Base-by-base conservation (phyloP, 179 eudicot species). In the Heliamphora pulchella region DNA sequence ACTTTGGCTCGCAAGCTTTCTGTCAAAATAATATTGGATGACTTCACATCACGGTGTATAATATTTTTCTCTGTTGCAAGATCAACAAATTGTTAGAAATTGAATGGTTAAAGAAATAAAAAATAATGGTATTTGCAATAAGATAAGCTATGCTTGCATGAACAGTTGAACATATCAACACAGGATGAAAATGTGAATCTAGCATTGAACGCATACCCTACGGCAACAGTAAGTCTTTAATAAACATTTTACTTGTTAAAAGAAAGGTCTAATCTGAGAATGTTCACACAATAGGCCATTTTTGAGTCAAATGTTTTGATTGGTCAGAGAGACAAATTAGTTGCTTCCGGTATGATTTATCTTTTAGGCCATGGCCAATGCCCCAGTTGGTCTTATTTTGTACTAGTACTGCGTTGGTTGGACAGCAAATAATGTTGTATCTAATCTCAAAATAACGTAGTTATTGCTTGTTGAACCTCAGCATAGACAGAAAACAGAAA, bases 21-120 rank as follows among this genome's bases (percentile, higher is more conserved):
- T 0, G 92, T 91, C 70, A 96, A 81, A 68, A 96, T 96, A 83
- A 96, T 92, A 88, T 94, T 96, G 76, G 99, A 90, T 20, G 99
- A 91, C 89, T 94, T 96, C 77, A 96, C 94, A 79, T 96, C 99
- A 77, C 99, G 89, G 86, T 96, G 99, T 62, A 96, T 94, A 22
- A 94, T 96, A 82, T 90, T 93, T 86, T 92, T 96, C 83, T 94
- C 99, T 96, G 87, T 78, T 58, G 80, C 80, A 83, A 82, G 46
- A 70, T 66, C 53, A 84, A 74, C 20, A 71, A 54, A 68, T 53
- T 44, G 55, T 51, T 61, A 14, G 5, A 18, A 8, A 68, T 75
- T n/a, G 46, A 55, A 44, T 76, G 61, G 46, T n/a, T 59, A 62
- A 79, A 48, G 18, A 61, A 71, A 68, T 9, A 50, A 13, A 62